phyloP scores from a whole-genome alignment of 2,329 filamentous ascomycete genomes.

The Botrytis cinerea region DNA sequence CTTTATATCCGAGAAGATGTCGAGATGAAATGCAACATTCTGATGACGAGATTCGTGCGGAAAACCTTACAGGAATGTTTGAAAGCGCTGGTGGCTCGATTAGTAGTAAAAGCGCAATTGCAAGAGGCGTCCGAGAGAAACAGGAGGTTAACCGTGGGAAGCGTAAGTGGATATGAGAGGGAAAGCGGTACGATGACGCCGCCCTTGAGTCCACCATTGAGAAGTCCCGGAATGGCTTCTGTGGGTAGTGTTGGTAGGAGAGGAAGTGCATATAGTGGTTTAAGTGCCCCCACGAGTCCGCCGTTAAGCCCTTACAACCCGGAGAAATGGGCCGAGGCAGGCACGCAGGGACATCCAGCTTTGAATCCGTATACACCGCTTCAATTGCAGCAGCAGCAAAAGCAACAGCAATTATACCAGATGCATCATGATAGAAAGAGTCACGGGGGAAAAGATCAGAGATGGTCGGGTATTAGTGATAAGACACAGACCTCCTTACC shows the following conservation, averaged over 20 bases:
- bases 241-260: conserved; percentile 10
- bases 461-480: conserved; percentile 17
- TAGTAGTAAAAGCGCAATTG: conserved; percentile 54
- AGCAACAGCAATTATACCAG: conserved; percentile 4
- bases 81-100: conserved; percentile 63
- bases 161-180: neutral
- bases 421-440: conserved; percentile 14
- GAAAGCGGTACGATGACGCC: neutral
- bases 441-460: conserved; percentile 5
- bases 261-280: conserved; percentile 13
- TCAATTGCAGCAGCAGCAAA: conserved; percentile 12
- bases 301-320: conserved; percentile 20
- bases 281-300: neutral
- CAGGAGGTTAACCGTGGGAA: neutral
- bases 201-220: conserved; percentile 13
- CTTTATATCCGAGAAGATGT: conserved; percentile 83
- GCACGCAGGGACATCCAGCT: neutral
- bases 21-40: conserved; percentile 76
- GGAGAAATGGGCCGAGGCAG: conserved; percentile 20
- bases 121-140: conserved; percentile 17
- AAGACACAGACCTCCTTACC: neutral
- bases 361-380: neutral
- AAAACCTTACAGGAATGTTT: conserved; percentile 82
- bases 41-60: conserved; percentile 77
- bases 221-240: conserved; percentile 10